Evolutionary conservation across 345 rosid species (phyloP), one percentile per base, ranked within the genome.

Genomic region (Populus ilicifolia): DNA sequence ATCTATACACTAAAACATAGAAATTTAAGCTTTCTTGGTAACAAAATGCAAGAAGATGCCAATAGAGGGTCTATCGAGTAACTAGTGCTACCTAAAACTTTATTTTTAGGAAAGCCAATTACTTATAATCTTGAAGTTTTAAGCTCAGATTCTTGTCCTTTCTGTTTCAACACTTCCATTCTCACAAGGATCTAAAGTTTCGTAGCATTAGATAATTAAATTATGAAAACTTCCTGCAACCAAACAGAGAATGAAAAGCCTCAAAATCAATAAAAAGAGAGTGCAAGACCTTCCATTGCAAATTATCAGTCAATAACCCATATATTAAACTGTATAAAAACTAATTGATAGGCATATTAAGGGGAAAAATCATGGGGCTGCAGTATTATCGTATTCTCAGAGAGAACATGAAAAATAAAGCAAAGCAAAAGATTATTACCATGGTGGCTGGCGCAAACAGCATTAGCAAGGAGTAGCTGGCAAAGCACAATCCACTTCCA

Each of bases 381-480:
- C 27, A 50, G 10, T 3, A 50, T 38, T 20, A 70, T 21, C 17
- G 36, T 11, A 50, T 59, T 59, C 63, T n/a, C 63, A 59, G 63
- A 59, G 27, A 74, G 25, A 64, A 8, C 16, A 30, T 66, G 7
- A 68, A 52, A 27, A 30, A 17, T 12, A 46, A 75, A n/a, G 21
- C 10, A 14, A 63, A 41, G 46, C 70, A 23, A 10, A 1, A 12
- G 64, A 59, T n/a, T 59, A 38, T 77, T 87, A 93, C 95, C 93
- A 65, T 86, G 87, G 54, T 77, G 70, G 38, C 85, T 86, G 89
- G 91, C 88, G 88, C 63, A 78, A 85, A 87, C 94, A 70, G 69
- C 73, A 74, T 83, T 76, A 30, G 88, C 41, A 50, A 87, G 84
- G 50, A 83, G 84, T 25, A 88, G 86, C 78, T 69, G 78, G 73